Evolutionary conservation across 192 early-diverging fungal species (phyloP), one percentile per base, ranked within the genome.

Genomic region (Coemansia sp.): DNA sequence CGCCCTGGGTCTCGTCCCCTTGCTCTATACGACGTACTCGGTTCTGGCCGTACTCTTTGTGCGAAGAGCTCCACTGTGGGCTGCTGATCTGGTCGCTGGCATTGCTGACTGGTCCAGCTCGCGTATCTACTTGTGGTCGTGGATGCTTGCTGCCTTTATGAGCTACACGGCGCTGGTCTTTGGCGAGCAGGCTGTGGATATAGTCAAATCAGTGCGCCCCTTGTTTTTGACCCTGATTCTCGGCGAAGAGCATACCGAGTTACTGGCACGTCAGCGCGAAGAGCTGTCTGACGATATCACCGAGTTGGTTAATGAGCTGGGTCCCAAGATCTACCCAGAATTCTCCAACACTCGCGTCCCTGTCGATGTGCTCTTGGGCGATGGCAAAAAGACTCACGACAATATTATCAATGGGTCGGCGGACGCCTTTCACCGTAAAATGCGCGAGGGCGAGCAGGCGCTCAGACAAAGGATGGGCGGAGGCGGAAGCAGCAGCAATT

Each of bases 171-270:
- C 88, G 38, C 84, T 93, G 58, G 84, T 89, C 7, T 91, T 94
- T 75, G 89, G 90, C 61, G 91, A 93, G 70, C 87, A 86, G 35
- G 93, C 91, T 0, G 65, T 91, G 13, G 91, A 92, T 66, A 85
- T 94, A 52, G 88, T 89, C 67, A 89, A 87, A 79, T 91, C 95
- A 10, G 81, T 99, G 46, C 88, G 90, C 6, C 96, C 97, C 8
- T 82, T 97, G 30, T 94, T 92, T 62, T 69, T 99, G 49, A 88
- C 92, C 78, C 89, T 69, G 77, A 81, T 68, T 66, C 72, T 74
- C 64, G 86, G 79, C 39, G 72, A 72, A 65, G 85, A 69, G 85
- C 89, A 78, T 50, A 75, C 84, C 50, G 86, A 78, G 61, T 88
- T 87, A 62, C 85, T 98, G 47, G 87, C 91, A 17, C 73, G 74